Conservation (phyloP, 2,329 filamentous ascomycete species). For the Penicillium sp. region DNA sequence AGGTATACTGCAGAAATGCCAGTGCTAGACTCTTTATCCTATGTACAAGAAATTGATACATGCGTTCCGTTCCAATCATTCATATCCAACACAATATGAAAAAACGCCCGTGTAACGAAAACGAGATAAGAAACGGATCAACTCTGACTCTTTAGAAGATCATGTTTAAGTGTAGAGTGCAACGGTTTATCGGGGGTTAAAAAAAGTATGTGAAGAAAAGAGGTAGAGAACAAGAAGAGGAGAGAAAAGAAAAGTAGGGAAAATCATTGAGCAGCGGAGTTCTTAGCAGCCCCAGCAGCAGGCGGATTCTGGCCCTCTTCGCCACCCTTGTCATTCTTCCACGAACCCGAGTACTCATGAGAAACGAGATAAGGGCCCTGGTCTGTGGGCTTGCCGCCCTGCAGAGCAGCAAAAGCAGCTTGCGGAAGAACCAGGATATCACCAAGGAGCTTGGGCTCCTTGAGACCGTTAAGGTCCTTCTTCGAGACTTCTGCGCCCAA, state of each 20-base stretch:
- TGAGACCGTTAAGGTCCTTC: slow-evolving; percentile 5
- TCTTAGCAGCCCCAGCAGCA: not conserved
- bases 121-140: not conserved
- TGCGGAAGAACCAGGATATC: slow-evolving; percentile 22
- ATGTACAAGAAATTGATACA: slow-evolving; percentile 16
- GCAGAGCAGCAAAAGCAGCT: slow-evolving; percentile 20
- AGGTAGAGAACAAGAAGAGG: not conserved
- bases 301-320: slow-evolving; percentile 13
- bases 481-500: slow-evolving; percentile 3
- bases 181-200: not conserved
- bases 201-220: not conserved
- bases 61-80: slow-evolving; percentile 12
- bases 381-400: slow-evolving; percentile 17
- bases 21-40: not conserved
- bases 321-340: slow-evolving; percentile 21
- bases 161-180: not conserved
- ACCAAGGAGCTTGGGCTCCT: slow-evolving; percentile 16
- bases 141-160: not conserved
- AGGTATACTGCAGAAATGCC: not conserved
- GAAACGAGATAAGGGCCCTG: slow-evolving; percentile 22
- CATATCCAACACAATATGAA: slow-evolving; percentile 1
- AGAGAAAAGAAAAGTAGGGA: not conserved
- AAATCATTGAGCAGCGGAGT: not conserved
- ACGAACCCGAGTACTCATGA: slow-evolving; percentile 22
- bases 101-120: not conserved